A percentile compares a stretch with the other conserved stretches of the same genome.
Conservation (phyloP, 2,329 filamentous ascomycete genomes). For the Drechslerella stenobrocha region DNA sequence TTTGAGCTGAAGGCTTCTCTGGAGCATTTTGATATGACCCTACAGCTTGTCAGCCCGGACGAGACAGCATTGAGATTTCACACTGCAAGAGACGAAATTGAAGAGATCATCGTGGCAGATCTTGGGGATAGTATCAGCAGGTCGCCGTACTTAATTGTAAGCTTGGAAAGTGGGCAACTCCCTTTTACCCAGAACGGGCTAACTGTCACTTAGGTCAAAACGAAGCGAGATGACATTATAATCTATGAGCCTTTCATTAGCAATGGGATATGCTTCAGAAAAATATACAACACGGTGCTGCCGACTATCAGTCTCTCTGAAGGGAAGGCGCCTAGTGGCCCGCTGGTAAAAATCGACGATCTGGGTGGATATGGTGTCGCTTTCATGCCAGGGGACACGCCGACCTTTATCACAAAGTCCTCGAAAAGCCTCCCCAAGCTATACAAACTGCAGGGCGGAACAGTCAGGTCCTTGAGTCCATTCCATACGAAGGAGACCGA, state of each 20-base stretch:
- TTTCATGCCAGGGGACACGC: slow-evolving; percentile 77
- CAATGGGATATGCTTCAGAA: slow-evolving; percentile 43
- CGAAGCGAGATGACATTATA: slow-evolving; percentile 76
- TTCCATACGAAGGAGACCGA: slow-evolving; percentile 79
- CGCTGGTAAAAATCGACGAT: slow-evolving; percentile 65
- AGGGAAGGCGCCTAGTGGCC: slow-evolving; percentile 59
- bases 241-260: slow-evolving; percentile 77
- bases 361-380: slow-evolving; percentile 79
- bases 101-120: slow-evolving; percentile 80
- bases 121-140: slow-evolving; percentile 73
- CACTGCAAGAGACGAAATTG: slow-evolving; percentile 71
- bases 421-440: slow-evolving; percentile 75
- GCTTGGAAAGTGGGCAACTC: slow-evolving; percentile 55
- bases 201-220: slow-evolving; percentile 63
- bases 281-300: slow-evolving; percentile 42
- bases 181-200: not conserved
- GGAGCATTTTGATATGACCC: slow-evolving; percentile 45
- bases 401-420: slow-evolving; percentile 80
- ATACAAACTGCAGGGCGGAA: slow-evolving; percentile 69
- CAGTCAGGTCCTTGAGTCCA: slow-evolving; percentile 71
- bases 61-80: slow-evolving; percentile 39
- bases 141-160: slow-evolving; percentile 78
- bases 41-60: slow-evolving; percentile 42
- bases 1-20: slow-evolving; percentile 58
- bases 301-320: slow-evolving; percentile 41